Conservation (phyloP, 257 asterid genomes). For the Solanum habrochaites region DNA sequence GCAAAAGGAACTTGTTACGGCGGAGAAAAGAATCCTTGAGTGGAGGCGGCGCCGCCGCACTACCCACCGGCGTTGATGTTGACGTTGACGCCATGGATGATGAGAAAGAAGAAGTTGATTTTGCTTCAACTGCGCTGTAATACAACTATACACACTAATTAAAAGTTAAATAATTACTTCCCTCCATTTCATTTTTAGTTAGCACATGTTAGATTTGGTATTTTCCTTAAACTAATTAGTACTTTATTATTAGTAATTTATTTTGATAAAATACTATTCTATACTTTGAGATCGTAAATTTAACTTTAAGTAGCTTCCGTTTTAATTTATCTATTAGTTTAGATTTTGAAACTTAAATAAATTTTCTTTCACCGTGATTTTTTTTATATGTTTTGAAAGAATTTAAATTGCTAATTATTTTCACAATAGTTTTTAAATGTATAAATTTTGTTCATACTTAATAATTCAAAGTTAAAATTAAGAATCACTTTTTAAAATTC, state of each 20-base stretch:
- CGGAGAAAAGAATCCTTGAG: conserved; percentile 49
- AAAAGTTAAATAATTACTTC: not conserved
- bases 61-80: conserved; percentile 17
- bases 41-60: conserved; percentile 22
- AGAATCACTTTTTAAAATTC: too few species aligned
- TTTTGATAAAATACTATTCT: too few species aligned
- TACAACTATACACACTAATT: not conserved
- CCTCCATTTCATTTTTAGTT: not conserved
- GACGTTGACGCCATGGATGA: conserved; percentile 26
- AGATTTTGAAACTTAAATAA: too few species aligned
- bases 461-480: not conserved
- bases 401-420: too few species aligned
- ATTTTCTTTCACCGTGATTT: too few species aligned
- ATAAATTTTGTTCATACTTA: not conserved
- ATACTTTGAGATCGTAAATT: too few species aligned
- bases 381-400: too few species aligned
- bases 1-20: conserved; percentile 60
- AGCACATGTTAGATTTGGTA: not conserved
- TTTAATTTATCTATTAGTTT: too few species aligned
- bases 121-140: not conserved
- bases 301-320: too few species aligned
- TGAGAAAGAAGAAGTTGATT: conserved; percentile 1
- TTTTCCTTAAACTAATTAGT: not conserved
- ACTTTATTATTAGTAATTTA: too few species aligned
- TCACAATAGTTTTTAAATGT: too few species aligned